phyloP scores from a whole-genome alignment of 768 basidiomycete species.

The Leccinum aurantiacum region DNA sequence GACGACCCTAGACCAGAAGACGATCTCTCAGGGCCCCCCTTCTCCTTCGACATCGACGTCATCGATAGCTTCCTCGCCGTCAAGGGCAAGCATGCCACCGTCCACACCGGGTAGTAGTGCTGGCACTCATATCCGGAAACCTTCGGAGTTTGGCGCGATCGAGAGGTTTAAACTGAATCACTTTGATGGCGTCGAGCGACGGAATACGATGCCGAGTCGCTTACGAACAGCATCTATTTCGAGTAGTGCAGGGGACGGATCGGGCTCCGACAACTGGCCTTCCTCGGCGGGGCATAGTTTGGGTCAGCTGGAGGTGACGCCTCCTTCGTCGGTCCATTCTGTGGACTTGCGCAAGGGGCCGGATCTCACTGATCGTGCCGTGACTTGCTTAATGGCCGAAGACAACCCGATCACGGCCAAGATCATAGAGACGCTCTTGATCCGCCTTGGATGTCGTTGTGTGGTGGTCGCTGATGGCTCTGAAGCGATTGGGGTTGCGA shows the following conservation, averaged over 20 bases:
- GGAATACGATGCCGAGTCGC: conserved; percentile 85
- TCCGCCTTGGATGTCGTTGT: conserved; percentile 92
- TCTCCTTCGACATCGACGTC: conserved; percentile 91
- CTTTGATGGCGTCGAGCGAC: conserved; percentile 72
- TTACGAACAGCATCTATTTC: conserved; percentile 85
- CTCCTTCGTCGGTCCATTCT: conserved; percentile 83
- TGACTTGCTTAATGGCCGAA: conserved; percentile 93
- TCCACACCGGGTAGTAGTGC: conserved; percentile 65
- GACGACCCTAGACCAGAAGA: conserved; percentile 64
- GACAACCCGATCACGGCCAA: conserved; percentile 98
- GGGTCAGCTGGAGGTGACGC: conserved; percentile 60
- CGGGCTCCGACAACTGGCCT: conserved; percentile 74
- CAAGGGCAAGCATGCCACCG: conserved; percentile 69
- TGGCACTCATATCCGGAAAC: conserved; percentile 71
- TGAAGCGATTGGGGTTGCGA: conserved; percentile 94
- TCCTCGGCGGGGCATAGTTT: conserved; percentile 53
- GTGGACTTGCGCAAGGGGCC: conserved; percentile 76
- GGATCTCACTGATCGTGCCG: conserved; percentile 81
- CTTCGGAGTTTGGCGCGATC: conserved; percentile 84
- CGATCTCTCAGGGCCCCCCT: conserved; percentile 71
- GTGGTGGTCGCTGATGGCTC: conserved; percentile 97
- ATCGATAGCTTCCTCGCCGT: conserved; percentile 87
- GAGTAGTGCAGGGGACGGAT: conserved; percentile 77
- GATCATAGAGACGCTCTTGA: conserved; percentile 92
- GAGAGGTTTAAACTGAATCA: conserved; percentile 87